A percentile compares a stretch with the other conserved stretches of the same genome.
Conservation (phyloP, 495 filamentous ascomycete genomes). For the Geopyxis carbonaria region DNA sequence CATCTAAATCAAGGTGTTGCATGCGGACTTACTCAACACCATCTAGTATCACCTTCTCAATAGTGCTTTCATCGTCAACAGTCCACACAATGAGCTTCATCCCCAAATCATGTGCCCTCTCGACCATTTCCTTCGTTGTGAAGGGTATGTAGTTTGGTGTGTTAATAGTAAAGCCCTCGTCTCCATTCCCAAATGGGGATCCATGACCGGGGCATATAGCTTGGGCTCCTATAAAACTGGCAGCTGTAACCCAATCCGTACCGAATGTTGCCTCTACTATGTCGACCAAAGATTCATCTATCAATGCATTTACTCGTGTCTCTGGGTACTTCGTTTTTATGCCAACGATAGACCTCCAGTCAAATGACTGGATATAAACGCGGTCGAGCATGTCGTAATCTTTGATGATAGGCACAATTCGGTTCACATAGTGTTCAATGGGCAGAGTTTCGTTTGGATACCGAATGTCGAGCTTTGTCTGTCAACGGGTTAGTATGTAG, state of each 20-base stretch:
- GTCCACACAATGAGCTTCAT: slow-evolving; percentile 9
- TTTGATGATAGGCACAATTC: slow-evolving; percentile 5
- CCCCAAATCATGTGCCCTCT: slow-evolving; percentile 5
- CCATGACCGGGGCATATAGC: slow-evolving; percentile 6
- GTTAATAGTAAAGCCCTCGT: background rate
- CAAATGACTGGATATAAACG: slow-evolving; percentile 6
- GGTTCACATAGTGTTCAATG: slow-evolving; percentile 2
- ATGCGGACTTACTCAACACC: slow-evolving; percentile 3
- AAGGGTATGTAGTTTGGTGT: slow-evolving; percentile 3
- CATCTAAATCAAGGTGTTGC: background rate
- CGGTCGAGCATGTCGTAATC: slow-evolving; percentile 2
- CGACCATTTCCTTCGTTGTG: slow-evolving; percentile 6
- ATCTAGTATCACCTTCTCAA: slow-evolving; percentile 4
- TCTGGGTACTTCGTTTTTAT: slow-evolving; percentile 5
- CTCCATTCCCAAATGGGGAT: background rate
- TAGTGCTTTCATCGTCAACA: slow-evolving; percentile 8
- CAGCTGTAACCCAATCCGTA: slow-evolving; percentile 7
- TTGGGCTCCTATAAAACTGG: background rate
- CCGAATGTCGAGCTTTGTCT: slow-evolving; percentile 7
- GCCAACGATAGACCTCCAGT: slow-evolving; percentile 6
- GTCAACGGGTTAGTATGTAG: too few species aligned
- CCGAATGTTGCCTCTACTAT: slow-evolving; percentile 2
- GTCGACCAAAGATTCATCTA: slow-evolving; percentile 4
- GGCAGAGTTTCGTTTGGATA: slow-evolving; percentile 2
- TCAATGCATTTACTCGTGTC: background rate